Conservation (phyloP, 1,284 basidiomycete species). For the Microbotryum lychnidis-dioicae region DNA sequence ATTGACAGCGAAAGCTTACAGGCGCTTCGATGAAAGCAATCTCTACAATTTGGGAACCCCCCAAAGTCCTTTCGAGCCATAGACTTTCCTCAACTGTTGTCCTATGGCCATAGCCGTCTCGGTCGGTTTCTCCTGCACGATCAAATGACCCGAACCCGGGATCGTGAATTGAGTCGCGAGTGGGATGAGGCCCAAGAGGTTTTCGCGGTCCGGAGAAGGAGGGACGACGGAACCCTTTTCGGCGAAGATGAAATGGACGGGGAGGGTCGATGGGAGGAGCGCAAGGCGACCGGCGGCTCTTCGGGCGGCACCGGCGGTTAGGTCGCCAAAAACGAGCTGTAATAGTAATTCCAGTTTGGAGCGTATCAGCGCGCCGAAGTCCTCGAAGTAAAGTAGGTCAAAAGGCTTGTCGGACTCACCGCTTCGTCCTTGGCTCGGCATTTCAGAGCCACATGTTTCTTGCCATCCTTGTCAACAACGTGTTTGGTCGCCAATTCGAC, state of each 20-base stretch:
- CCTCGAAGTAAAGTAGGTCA: no score
- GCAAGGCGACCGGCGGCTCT: conserved; percentile 26
- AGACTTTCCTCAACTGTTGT: conserved; percentile 37
- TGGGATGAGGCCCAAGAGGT: conserved; percentile 10
- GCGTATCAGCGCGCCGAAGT: not conserved
- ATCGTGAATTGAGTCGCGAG: conserved; percentile 28
- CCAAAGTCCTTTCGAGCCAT: conserved; percentile 21
- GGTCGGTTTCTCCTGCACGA: conserved; percentile 44
- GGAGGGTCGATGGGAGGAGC: conserved; percentile 18
- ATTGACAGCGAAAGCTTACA: no score
- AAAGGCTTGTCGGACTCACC: conserved; percentile 1
- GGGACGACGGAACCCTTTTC: conserved; percentile 22
- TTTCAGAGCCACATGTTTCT: conserved; percentile 15
- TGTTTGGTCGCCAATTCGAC: conserved; percentile 39
- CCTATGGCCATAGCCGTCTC: conserved; percentile 38
- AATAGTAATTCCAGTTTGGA: not conserved
- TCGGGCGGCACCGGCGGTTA: conserved; percentile 19
- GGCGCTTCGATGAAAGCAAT: no score
- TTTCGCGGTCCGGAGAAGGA: conserved; percentile 13
- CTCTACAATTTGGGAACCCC: conserved; percentile 22
- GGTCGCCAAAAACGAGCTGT: conserved; percentile 34
- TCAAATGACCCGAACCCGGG: conserved; percentile 39
- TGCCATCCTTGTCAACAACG: not conserved
- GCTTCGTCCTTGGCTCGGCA: conserved; percentile 20
- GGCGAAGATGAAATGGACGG: conserved; percentile 31